Percentiles rank a stretch among this genome's conserved stretches.
These are phyloP conservation scores for Asterella californica DNA, from an alignment of 225 moss, liverwort and hornwort species.

Conservation along the genomic window DNA sequence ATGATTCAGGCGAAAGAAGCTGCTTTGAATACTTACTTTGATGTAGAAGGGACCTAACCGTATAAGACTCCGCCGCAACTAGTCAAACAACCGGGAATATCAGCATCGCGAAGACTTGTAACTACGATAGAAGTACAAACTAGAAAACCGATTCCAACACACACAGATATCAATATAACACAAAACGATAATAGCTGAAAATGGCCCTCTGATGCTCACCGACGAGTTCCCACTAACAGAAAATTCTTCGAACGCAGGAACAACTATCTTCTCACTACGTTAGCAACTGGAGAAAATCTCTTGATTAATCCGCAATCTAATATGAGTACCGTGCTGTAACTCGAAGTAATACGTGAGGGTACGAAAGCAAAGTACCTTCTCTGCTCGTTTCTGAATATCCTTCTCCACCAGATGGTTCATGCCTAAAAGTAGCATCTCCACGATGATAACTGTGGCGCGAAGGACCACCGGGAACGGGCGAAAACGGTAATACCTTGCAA, in stretches of 20 bases:
- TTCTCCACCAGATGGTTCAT: constrained; percentile 60
- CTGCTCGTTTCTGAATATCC: constrained; percentile 62
- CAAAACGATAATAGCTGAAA: background rate
- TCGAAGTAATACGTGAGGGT: background rate
- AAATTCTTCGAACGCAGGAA: background rate
- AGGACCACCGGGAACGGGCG: constrained; percentile 64
- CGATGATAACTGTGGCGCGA: constrained; percentile 56
- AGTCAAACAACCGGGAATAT: background rate
- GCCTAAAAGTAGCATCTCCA: constrained; percentile 58
- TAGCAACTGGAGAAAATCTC: background rate
- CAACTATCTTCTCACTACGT: background rate
- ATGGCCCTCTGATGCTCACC: background rate
- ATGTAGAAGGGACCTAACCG: constrained; percentile 82
- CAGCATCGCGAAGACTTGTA: background rate
- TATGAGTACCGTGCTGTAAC: background rate
- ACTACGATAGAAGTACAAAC: background rate
- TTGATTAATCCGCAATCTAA: background rate
- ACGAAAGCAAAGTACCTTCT: constrained; percentile 39
- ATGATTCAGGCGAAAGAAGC: background rate
- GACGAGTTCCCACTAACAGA: too few species aligned
- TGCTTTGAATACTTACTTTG: constrained; percentile 44
- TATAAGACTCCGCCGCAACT: constrained; percentile 51
- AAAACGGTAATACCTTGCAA: constrained; percentile 63
- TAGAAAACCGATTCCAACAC: background rate
- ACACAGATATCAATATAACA: background rate